phyloP scores from a whole-genome alignment of 2,329 filamentous ascomycete species.

The Xylaria sp. region DNA sequence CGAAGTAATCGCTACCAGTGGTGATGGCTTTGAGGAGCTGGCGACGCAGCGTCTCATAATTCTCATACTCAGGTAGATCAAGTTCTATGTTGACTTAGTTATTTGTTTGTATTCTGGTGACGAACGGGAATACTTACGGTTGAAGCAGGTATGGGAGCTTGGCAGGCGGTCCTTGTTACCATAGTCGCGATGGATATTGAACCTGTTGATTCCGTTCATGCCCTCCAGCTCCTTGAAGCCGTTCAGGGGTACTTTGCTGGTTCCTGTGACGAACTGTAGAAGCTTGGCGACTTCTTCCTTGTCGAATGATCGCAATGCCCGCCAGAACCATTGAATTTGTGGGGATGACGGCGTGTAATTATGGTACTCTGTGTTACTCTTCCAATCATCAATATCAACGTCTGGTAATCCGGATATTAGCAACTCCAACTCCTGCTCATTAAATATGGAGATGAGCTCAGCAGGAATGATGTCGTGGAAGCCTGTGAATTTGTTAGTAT shows the following conservation, averaged over 20 bases:
- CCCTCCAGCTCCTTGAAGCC: conserved; percentile 99
- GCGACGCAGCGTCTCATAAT: conserved; percentile 87
- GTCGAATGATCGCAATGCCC: conserved; percentile 94
- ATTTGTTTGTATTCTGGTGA: conserved; percentile 25
- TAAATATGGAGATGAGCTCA: conserved; percentile 95
- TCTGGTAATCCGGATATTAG: conserved; percentile 97
- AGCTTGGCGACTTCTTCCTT: conserved; percentile 98
- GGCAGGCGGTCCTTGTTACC: conserved; percentile 95
- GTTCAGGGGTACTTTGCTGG: conserved; percentile 96
- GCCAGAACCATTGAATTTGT: conserved; percentile 99
- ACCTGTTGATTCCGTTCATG: conserved; percentile 97
- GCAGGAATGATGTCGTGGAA: conserved; percentile 99
- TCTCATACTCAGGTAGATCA: conserved; percentile 97
- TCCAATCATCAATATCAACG: conserved; percentile 99
- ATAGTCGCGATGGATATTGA: conserved; percentile 99
- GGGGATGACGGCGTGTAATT: conserved; percentile 95
- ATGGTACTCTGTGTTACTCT: conserved; percentile 98
- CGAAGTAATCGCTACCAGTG: conserved; percentile 96
- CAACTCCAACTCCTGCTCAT: conserved; percentile 96
- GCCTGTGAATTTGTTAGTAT: conserved; percentile 61
- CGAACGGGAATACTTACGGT: conserved; percentile 76
- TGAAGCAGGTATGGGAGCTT: conserved; percentile 98
- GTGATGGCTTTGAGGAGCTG: conserved; percentile 96
- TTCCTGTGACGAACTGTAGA: conserved; percentile 97
- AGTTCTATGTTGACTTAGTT: conserved; percentile 74